Evolutionary conservation across 2,329 filamentous ascomycete species (phyloP).

Genomic region (Penicillium sp.): DNA sequence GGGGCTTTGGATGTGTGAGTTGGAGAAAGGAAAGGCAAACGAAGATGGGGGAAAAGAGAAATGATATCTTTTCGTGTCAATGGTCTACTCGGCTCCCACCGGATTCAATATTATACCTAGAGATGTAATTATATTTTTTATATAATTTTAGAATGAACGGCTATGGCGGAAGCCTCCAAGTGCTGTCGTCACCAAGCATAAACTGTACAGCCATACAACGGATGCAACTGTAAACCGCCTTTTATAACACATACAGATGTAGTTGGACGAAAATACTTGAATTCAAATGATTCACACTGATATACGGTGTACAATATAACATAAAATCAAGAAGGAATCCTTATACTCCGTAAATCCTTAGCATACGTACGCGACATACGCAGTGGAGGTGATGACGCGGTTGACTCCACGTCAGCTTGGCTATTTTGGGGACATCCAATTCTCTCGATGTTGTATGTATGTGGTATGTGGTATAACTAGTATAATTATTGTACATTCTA

Average conservation of each 20-base stretch:
- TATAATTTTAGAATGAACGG: background rate
- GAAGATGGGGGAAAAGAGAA: too few relatives aligned
- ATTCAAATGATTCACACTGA: too few relatives aligned
- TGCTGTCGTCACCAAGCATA: constrained; percentile 5
- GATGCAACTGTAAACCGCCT: too few relatives aligned
- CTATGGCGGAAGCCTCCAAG: background rate
- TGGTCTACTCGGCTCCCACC: background rate
- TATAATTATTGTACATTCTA: background rate
- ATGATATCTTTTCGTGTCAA: too few relatives aligned
- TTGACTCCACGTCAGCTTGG: constrained; percentile 11
- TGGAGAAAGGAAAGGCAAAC: background rate
- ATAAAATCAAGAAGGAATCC: too few relatives aligned
- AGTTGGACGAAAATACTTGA: too few relatives aligned
- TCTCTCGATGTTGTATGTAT: too few relatives aligned
- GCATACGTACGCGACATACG: constrained; percentile 14
- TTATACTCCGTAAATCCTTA: background rate
- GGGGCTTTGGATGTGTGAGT: background rate
- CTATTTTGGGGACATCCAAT: background rate
- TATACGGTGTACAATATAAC: too few relatives aligned
- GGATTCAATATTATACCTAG: background rate
- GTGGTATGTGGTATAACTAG: too few relatives aligned
- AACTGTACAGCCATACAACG: background rate
- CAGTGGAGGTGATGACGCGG: constrained; percentile 17
- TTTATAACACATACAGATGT: too few relatives aligned
- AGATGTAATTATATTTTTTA: too few relatives aligned